A percentile compares a stretch with the other conserved stretches of the same genome.
phyloP scores from a whole-genome alignment of 2,329 filamentous ascomycete species.

The Stachybotrys chlorohalonatus region DNA sequence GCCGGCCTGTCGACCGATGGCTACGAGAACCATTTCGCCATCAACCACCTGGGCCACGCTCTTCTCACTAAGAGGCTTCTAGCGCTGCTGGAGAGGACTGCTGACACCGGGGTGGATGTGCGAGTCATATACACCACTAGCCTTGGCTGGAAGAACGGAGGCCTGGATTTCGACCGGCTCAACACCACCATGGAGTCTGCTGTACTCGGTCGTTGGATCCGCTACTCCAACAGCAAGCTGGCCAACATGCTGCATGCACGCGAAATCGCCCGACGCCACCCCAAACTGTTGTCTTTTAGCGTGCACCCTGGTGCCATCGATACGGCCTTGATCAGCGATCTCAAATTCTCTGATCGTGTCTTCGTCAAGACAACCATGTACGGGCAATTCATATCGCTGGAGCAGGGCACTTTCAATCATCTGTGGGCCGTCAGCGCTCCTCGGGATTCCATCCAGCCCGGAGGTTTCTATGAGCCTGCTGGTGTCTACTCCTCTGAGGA shows the following conservation, averaged over 20 bases:
- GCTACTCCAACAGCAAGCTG: background rate
- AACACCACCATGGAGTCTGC: background rate
- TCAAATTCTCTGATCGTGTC: background rate
- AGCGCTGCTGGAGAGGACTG: conserved; percentile 8
- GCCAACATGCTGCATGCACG: background rate
- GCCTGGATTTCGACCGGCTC: background rate
- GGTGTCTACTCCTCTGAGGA: background rate
- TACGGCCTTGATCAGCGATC: background rate
- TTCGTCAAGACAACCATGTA: background rate
- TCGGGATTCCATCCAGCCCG: background rate
- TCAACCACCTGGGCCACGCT: conserved; percentile 19
- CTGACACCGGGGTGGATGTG: conserved; percentile 1
- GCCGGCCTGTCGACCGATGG: conserved; percentile 15
- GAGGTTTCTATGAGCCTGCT: background rate
- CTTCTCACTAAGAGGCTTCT: conserved; percentile 13
- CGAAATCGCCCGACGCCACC: background rate
- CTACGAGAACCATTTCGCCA: conserved; percentile 20
- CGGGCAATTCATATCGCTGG: background rate
- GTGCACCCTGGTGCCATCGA: background rate
- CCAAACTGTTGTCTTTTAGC: background rate
- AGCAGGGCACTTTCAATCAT: background rate
- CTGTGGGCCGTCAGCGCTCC: background rate
- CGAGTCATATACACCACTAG: background rate
- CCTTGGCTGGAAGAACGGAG: background rate
- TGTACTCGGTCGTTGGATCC: background rate